Evolutionary conservation across 306 rosid species (phyloP).

Genomic region (Cucurbita moschata): DNA sequence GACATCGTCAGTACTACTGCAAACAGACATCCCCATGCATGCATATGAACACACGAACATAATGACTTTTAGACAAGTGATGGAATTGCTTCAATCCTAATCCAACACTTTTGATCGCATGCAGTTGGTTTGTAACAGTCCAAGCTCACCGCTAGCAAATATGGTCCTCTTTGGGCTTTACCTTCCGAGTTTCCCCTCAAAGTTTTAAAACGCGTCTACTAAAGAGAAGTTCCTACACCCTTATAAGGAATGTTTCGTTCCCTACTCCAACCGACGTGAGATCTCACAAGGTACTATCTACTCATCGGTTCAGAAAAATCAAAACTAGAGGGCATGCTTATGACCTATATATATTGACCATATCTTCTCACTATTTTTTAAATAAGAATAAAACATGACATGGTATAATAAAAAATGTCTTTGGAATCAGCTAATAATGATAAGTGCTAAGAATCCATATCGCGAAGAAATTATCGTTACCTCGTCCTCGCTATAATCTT

Average conservation of each 20-base stretch:
- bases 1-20: not conserved
- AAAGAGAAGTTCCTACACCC: too few relatives aligned
- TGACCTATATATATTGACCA: not conserved
- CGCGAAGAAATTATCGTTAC: constrained; percentile 18
- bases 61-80: not conserved
- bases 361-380: not conserved
- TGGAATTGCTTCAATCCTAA: not conserved
- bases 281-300: not conserved
- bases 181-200: too few relatives aligned
- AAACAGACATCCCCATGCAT: not conserved
- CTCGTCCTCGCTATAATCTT: constrained; percentile 87
- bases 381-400: not conserved
- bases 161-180: too few relatives aligned
- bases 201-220: too few relatives aligned
- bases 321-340: not conserved
- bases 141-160: too few relatives aligned
- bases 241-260: too few relatives aligned
- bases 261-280: too few relatives aligned
- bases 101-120: not conserved
- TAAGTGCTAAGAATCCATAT: not conserved
- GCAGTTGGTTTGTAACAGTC: not conserved
- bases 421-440: not conserved
- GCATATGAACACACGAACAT: not conserved
- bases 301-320: not conserved
- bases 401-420: not conserved